These are phyloP conservation scores for Fraxinus sp. DNA, from an alignment of 305 asterid species.

Conservation along the genomic window DNA sequence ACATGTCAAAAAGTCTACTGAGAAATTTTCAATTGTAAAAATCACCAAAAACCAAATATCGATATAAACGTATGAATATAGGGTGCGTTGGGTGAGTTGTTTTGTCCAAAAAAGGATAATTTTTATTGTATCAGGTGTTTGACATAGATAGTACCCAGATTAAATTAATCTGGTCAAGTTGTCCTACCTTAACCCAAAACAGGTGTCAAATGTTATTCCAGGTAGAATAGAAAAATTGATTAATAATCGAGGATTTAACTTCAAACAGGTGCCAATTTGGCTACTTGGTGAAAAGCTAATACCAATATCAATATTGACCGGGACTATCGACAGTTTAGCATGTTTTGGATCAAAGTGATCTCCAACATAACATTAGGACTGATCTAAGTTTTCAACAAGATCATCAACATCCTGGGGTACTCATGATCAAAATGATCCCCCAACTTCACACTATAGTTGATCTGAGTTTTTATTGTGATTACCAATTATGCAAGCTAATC, in stretches of 20 bases:
- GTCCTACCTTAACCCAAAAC: too few species aligned
- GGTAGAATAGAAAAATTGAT: not conserved
- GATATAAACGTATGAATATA: not conserved
- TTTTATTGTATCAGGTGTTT: too few species aligned
- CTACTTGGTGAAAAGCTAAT: not conserved
- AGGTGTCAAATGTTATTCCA: not conserved
- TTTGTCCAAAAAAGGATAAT: too few species aligned
- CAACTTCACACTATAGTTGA: not conserved
- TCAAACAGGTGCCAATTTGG: not conserved
- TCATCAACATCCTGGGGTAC: not conserved
- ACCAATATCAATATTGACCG: not conserved
- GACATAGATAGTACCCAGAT: too few species aligned
- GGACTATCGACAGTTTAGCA: not conserved
- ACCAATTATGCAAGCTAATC: not conserved
- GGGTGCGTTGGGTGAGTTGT: too few species aligned
- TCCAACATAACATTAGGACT: not conserved
- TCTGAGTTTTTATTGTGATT: not conserved
- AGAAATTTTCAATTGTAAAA: not conserved
- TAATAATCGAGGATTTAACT: not conserved
- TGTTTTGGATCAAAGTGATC: not conserved
- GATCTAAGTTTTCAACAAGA: not conserved
- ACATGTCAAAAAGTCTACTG: not conserved
- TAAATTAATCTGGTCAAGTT: too few species aligned
- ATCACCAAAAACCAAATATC: not conserved
- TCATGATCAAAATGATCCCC: not conserved